Conservation (phyloP, 2,329 filamentous ascomycete genomes). For the Nakataea oryzae region DNA sequence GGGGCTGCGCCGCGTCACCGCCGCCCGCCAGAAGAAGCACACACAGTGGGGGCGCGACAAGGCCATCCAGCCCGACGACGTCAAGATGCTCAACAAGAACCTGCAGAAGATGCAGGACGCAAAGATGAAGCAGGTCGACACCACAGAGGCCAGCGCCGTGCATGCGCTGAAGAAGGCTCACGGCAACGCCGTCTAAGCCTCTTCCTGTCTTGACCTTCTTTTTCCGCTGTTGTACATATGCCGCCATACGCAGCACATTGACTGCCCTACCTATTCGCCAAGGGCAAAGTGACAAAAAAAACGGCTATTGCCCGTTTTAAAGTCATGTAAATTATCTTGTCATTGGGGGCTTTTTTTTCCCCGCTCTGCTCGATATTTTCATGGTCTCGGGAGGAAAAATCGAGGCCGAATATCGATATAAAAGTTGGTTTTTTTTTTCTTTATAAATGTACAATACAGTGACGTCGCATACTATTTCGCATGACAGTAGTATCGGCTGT, state of each 20-base stretch:
- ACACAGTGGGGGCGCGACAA: constrained; percentile 36
- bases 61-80: constrained; percentile 30
- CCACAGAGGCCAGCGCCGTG: constrained; percentile 36
- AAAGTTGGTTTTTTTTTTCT: background rate
- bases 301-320: background rate
- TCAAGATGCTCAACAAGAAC: constrained; percentile 28
- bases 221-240: background rate
- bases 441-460: background rate
- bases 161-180: constrained; percentile 24
- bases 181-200: constrained; percentile 2
- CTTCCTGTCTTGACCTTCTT: background rate
- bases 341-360: background rate
- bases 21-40: constrained; percentile 34
- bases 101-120: constrained; percentile 42
- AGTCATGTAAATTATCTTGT: background rate
- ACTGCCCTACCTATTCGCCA: background rate
- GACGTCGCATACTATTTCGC: background rate
- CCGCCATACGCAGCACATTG: background rate
- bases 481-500: background rate
- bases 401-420: too few relatives aligned
- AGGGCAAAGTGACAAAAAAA: background rate
- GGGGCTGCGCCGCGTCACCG: constrained; percentile 25
- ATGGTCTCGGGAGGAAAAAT: background rate
- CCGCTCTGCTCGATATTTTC: background rate
- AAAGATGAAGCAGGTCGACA: constrained; percentile 39